phyloP scores from a whole-genome alignment of 139 green algal species.

The Klebsormidium nitens region DNA sequence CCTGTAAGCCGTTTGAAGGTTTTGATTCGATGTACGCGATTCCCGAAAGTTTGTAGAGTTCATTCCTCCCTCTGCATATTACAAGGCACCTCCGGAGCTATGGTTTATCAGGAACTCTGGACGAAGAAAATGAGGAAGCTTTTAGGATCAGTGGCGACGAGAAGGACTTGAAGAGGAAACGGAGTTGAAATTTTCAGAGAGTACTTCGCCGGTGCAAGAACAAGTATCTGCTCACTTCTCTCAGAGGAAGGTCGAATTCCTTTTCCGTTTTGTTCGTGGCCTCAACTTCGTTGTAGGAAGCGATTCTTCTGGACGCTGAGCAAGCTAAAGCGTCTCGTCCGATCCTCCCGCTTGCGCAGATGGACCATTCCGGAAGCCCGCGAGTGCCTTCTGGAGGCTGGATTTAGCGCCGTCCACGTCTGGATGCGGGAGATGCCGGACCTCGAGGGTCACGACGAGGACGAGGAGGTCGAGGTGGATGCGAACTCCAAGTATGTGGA shows the following conservation, averaged over 20 bases:
- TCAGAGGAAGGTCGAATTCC: background rate
- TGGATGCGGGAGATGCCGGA: constrained; percentile 34
- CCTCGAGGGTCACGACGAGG: constrained; percentile 2
- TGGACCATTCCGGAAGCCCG: constrained; percentile 31
- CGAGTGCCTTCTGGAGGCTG: constrained; percentile 22
- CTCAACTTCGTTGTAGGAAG: background rate
- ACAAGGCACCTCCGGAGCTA: no score
- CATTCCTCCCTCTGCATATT: no score
- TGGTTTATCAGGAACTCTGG: no score
- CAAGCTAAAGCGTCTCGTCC: background rate
- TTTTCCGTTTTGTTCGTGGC: background rate
- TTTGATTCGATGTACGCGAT: no score
- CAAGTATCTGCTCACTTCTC: background rate
- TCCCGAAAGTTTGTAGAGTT: no score
- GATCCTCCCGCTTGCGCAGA: background rate
- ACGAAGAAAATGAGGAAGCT: no score
- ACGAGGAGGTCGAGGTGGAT: constrained; percentile 25
- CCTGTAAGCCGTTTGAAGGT: no score
- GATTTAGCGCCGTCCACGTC: constrained; percentile 13
- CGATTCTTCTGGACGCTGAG: background rate
- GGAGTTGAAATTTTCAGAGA: no score
- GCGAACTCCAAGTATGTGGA: constrained; percentile 4
- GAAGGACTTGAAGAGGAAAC: no score
- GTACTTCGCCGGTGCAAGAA: no score
- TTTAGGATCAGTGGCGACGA: no score